Evolutionary conservation across 257 asterid genomes (phyloP), one percentile per base, ranked within the genome.

Genomic region (Solanum sejunctum): DNA sequence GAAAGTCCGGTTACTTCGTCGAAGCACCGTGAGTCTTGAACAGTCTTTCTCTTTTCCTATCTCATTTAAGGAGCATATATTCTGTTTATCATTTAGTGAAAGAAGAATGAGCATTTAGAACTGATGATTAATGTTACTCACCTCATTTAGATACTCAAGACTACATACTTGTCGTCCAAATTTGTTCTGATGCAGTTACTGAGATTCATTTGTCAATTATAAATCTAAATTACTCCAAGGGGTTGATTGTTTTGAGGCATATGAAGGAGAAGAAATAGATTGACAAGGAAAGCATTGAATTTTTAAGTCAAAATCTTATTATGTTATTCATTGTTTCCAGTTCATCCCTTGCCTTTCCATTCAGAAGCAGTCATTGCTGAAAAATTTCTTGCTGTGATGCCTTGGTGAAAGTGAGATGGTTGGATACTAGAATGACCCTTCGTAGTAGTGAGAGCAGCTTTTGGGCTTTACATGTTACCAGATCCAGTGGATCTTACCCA

Each of bases 1-100:
- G 26, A 92, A 93, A 93, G 93, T 93, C 82, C 97, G 97, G 54
- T 85, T 92, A 88, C 90, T 95, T 89, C 91, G 87, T 69, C 89
- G 89, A 90, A 84, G 80, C 88, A 88, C 88, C 13, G 98, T 93
- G 92, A 58, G 96, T 90, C 57, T 79, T 67, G 67, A 23, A 41
- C 73, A 61, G 86, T 75, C 7, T 47, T 75, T 75, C 43, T 41
- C 60, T 75, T 23, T 26, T 69, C 78, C 18, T 20, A 13, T 7
- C 17, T 39, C 52, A 69, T 17, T 21, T 47, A 75, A 49, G 60
- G 43, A 47, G 81, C 58, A 49, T 43, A 75, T 45, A 23, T 75
- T 47, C 81, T 75, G 60, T 75, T 75, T 41, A 20, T 67, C 75
- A 67, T 67, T 75, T 47, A 47, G 13, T 75, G 81, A 47, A 47